Conservation (phyloP, 1,139 yeast species). For the Debaryomyces nepalensis region DNA sequence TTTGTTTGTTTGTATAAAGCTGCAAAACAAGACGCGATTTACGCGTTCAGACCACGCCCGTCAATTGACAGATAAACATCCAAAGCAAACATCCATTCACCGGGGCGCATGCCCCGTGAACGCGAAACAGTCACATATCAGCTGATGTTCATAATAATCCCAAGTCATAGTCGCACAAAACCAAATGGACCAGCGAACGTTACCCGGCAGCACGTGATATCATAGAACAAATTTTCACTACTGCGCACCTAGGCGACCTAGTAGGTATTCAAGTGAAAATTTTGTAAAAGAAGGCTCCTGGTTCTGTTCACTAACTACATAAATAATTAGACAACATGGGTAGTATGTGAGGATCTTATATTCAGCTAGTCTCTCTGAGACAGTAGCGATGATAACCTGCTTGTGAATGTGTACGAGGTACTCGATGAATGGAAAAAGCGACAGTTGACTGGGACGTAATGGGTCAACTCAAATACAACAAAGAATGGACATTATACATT, state of each 20-base stretch:
- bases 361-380: neutral
- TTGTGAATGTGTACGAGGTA: conserved; percentile 7
- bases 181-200: neutral
- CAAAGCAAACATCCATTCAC: neutral
- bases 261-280: conserved; percentile 12
- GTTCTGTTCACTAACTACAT: conserved; percentile 15
- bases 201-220: conserved; percentile 10
- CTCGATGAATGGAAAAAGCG: neutral
- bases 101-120: too few species aligned
- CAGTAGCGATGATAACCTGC: neutral
- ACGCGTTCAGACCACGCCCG: neutral
- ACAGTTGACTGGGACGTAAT: too few species aligned
- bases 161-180: neutral
- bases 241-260: conserved; percentile 5
- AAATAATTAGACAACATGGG: conserved; percentile 58
- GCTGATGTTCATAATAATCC: neutral
- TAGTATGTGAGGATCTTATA: conserved; percentile 54
- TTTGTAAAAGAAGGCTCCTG: conserved; percentile 9
- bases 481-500: too few species aligned
- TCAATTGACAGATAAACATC: neutral
- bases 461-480: too few species aligned
- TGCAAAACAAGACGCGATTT: neutral
- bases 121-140: conserved; percentile 4
- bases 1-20: conserved; percentile 3
- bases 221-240: conserved; percentile 1